These are phyloP conservation scores for Podospora didyma DNA, from an alignment of 495 filamentous ascomycete species.

Conservation along the genomic window DNA sequence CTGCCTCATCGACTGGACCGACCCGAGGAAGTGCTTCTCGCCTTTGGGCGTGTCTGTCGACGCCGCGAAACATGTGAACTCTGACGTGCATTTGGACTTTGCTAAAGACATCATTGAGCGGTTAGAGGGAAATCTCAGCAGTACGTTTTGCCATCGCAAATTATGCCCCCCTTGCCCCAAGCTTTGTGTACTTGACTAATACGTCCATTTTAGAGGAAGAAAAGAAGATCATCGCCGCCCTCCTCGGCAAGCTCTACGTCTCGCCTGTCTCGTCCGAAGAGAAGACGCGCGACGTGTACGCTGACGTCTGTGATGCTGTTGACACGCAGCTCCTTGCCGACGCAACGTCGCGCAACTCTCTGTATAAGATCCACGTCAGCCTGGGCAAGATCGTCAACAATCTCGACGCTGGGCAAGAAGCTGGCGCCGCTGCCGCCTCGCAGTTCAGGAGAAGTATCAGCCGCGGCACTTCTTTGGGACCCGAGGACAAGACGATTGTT, in stretches of 20 bases:
- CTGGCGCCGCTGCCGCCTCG: conserved; percentile 3
- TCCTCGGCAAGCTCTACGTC: conserved; percentile 81
- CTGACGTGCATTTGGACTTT: conserved; percentile 64
- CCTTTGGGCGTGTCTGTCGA: conserved; percentile 54
- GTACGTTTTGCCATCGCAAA: conserved; percentile 43
- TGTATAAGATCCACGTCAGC: conserved; percentile 72
- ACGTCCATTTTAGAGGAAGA: conserved; percentile 63
- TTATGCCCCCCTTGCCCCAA: conserved; percentile 21
- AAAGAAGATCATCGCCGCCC: conserved; percentile 70
- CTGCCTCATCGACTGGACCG: conserved; percentile 92
- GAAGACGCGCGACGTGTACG: conserved; percentile 47
- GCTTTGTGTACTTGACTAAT: conserved; percentile 26
- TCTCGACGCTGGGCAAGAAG: conserved; percentile 38
- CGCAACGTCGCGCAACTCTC: conserved; percentile 66
- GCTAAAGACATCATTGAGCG: conserved; percentile 60
- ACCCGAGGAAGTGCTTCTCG: conserved; percentile 79
- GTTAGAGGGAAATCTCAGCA: conserved; percentile 49
- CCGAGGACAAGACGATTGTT: conserved; percentile 19
- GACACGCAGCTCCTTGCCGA: conserved; percentile 66
- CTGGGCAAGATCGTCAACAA: conserved; percentile 58
- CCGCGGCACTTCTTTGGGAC: conserved; percentile 24
- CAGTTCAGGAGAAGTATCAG: conserved; percentile 34
- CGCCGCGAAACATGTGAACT: conserved; percentile 55
- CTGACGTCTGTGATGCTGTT: conserved; percentile 60
- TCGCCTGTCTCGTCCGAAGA: conserved; percentile 52